phyloP scores from a whole-genome alignment of 208 protist genomes.

The Strigomonas oncopelti region DNA sequence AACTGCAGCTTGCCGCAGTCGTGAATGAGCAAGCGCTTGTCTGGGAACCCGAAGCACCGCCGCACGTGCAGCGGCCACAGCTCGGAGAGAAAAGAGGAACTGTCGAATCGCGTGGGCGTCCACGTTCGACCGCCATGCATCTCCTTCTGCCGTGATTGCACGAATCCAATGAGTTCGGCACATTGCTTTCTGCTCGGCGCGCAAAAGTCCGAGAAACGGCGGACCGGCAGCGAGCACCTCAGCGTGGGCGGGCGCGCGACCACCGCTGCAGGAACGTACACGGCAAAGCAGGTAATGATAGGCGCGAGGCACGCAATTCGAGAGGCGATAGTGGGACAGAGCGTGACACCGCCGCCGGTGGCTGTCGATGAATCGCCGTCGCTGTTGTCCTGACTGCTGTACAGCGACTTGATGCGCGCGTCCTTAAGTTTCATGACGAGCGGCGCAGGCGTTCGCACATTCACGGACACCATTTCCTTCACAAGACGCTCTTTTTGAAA shows the following conservation, averaged over 20 bases:
- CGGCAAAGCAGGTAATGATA: constrained; percentile 39
- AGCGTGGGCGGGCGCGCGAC: constrained; percentile 35
- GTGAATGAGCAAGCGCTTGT: constrained; percentile 93
- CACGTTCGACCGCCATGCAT: neutral
- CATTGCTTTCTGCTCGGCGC: constrained; percentile 20
- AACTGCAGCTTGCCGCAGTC: constrained; percentile 98
- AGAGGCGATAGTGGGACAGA: constrained; percentile 41
- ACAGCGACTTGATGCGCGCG: no score
- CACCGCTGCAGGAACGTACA: constrained; percentile 59
- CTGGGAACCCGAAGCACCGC: constrained; percentile 90
- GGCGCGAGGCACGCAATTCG: constrained; percentile 38
- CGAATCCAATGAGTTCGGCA: constrained; percentile 35
- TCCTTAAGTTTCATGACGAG: no score
- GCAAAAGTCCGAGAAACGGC: constrained; percentile 25
- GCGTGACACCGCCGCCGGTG: neutral
- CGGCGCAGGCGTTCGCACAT: no score
- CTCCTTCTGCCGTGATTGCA: constrained; percentile 14
- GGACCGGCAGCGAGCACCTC: constrained; percentile 41
- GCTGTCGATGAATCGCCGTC: no score
- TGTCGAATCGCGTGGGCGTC: constrained; percentile 44
- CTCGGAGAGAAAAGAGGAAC: constrained; percentile 45
- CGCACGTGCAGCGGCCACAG: constrained; percentile 72
- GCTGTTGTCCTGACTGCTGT: no score
- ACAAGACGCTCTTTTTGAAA: no score
- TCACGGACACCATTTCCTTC: no score